Conservation (phyloP, 2,329 filamentous ascomycete genomes). For the Hirsutella thompsonii region DNA sequence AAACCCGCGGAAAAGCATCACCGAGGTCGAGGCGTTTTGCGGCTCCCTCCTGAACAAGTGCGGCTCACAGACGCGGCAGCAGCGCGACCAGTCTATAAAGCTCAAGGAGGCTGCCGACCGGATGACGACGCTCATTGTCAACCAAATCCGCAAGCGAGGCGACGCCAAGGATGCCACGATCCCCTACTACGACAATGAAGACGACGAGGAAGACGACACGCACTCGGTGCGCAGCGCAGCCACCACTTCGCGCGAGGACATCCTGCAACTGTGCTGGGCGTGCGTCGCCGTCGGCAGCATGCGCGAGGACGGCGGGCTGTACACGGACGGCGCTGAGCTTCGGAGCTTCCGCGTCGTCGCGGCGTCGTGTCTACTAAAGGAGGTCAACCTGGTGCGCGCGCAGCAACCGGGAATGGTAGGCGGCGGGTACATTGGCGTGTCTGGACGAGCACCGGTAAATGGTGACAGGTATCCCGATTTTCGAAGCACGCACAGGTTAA, state of each 20-base stretch:
- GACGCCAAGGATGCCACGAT: background rate
- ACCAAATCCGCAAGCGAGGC: slow-evolving; percentile 14
- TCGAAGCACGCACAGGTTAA: too few relatives aligned
- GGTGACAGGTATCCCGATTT: too few relatives aligned
- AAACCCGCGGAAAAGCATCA: slow-evolving; percentile 28
- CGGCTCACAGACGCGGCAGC: slow-evolving; percentile 33
- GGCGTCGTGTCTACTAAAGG: slow-evolving; percentile 20
- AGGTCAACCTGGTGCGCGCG: slow-evolving; percentile 10
- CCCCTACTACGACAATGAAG: slow-evolving; percentile 3
- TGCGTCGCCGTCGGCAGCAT: slow-evolving; percentile 17
- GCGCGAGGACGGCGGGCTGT: background rate
- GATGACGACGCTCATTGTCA: slow-evolving; percentile 26
- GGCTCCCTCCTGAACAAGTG: slow-evolving; percentile 40
- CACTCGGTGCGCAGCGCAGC: background rate
- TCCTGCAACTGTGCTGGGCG: slow-evolving; percentile 20
- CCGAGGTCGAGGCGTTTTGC: slow-evolving; percentile 41
- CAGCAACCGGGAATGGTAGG: slow-evolving; percentile 5
- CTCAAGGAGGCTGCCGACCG: slow-evolving; percentile 38
- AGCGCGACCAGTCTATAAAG: slow-evolving; percentile 37
- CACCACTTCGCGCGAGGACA: slow-evolving; percentile 11
- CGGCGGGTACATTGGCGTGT: slow-evolving; percentile 14
- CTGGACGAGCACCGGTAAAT: too few relatives aligned
- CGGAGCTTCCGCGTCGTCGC: slow-evolving; percentile 25
- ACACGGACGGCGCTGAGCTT: slow-evolving; percentile 10
- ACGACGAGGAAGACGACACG: slow-evolving; percentile 3